Conservation (phyloP, 78 protist genomes). For the Dictyostelium firmibasis region DNA sequence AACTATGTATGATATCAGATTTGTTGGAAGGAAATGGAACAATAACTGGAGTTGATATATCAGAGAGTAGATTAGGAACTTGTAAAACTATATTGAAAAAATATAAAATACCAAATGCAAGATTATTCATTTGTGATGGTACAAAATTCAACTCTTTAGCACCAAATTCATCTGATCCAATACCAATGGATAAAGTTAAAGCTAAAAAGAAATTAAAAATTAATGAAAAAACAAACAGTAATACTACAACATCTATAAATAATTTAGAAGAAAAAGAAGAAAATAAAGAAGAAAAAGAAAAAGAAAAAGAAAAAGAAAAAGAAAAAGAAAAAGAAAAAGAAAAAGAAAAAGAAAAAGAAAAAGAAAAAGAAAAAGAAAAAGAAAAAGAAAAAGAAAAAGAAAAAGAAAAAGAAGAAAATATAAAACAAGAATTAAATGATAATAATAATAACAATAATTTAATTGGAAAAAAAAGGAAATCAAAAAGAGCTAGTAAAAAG, state of each 20-base stretch:
- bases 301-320: too few species aligned
- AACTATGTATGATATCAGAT: slow-evolving; percentile 78
- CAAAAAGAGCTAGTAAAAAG: slow-evolving; percentile 6
- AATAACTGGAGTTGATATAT: slow-evolving; percentile 68
- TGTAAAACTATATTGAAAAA: slow-evolving; percentile 73
- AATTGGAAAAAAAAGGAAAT: not conserved
- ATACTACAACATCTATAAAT: not conserved
- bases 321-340: not conserved
- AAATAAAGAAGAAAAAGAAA: not conserved
- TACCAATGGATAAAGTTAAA: not conserved
- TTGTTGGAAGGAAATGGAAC: slow-evolving; percentile 52
- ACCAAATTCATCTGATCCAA: slow-evolving; percentile 30
- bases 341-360: not conserved
- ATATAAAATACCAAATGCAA: slow-evolving; percentile 62
- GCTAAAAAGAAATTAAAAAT: slow-evolving; percentile 4
- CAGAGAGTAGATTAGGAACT: slow-evolving; percentile 3
- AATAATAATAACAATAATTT: not conserved
- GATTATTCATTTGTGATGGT: slow-evolving; percentile 62
- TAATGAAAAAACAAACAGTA: not conserved
- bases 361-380: not conserved
- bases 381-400: not conserved
- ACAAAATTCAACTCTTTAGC: slow-evolving; percentile 60
- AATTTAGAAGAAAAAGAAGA: not conserved
- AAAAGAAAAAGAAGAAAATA: not conserved
- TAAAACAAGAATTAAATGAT: not conserved